Evolutionary conservation across 306 rosid genomes (phyloP).

Genomic region (Prunus armeniaca): DNA sequence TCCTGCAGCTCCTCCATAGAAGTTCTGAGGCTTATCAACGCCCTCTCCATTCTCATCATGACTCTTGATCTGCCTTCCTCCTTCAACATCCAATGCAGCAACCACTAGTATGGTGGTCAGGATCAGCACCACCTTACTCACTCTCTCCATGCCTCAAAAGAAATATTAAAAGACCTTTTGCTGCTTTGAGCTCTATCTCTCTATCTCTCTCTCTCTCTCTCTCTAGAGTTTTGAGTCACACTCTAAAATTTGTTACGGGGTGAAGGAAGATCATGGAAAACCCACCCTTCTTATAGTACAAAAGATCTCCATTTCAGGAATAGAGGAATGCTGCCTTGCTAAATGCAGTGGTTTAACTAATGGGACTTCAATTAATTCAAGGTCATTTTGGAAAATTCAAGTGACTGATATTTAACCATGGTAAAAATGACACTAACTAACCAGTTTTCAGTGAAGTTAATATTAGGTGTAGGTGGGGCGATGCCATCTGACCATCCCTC

Average conservation of each 20-base stretch:
- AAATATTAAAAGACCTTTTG: not conserved
- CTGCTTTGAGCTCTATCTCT: not conserved
- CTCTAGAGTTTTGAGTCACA: too few relatives aligned
- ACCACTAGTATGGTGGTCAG: constrained; percentile 23
- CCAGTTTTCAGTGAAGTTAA: too few relatives aligned
- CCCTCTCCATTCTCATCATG: not conserved
- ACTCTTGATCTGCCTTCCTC: constrained; percentile 24
- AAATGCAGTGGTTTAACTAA: not conserved
- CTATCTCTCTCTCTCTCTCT: too few relatives aligned
- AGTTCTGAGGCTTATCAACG: constrained; percentile 30
- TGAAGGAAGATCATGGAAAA: not conserved
- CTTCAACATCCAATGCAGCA: constrained; percentile 25
- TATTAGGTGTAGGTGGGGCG: not conserved
- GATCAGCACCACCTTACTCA: constrained; percentile 25
- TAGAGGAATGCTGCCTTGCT: not conserved
- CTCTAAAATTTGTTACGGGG: too few relatives aligned
- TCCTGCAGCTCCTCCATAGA: constrained; percentile 26
- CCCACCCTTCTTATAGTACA: constrained; percentile 27
- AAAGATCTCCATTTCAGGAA: not conserved
- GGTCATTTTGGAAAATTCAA: not conserved
- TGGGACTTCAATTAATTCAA: not conserved
- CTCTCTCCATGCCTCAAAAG: constrained; percentile 19
- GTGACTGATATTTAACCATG: not conserved
- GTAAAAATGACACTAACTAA: not conserved
- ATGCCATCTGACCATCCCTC: not conserved